These are phyloP conservation scores for Chaetomium fimeti DNA, from an alignment of 495 filamentous ascomycete species.

Conservation along the genomic window DNA sequence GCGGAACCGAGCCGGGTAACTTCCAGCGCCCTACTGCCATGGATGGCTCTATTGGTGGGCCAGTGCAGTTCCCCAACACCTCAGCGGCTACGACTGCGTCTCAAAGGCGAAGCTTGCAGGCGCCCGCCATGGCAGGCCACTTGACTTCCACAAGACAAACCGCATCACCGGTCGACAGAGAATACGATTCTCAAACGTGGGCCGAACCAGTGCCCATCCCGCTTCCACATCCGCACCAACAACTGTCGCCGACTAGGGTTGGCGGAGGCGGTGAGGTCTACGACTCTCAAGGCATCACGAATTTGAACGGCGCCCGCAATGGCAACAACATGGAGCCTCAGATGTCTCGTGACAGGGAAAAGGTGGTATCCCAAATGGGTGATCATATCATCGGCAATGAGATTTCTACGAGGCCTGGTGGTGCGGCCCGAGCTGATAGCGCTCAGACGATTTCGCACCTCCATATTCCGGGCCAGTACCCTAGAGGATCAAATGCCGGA, in stretches of 20 bases:
- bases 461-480: constrained; percentile 59
- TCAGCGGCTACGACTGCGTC: not conserved
- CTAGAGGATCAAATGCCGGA: constrained; percentile 37
- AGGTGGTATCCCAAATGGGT: not conserved
- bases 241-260: not conserved
- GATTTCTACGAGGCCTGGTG: constrained; percentile 20
- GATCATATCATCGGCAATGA: constrained; percentile 1
- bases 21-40: constrained; percentile 1
- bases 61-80: not conserved
- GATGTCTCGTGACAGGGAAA: constrained; percentile 20
- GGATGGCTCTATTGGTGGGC: not conserved
- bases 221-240: constrained; percentile 12
- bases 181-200: constrained; percentile 6
- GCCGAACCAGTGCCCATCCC: constrained; percentile 22
- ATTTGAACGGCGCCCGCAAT: not conserved
- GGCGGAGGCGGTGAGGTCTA: constrained; percentile 1
- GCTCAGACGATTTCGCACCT: constrained; percentile 41
- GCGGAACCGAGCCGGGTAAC: not conserved
- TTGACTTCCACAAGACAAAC: not conserved
- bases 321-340: not conserved
- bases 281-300: not conserved
- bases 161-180: not conserved
- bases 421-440: constrained; percentile 30
- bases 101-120: not conserved
- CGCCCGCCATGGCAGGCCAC: not conserved